Evolutionary conservation across 2,329 filamentous ascomycete genomes (phyloP).

Genomic region (Fusarium nygamai): DNA sequence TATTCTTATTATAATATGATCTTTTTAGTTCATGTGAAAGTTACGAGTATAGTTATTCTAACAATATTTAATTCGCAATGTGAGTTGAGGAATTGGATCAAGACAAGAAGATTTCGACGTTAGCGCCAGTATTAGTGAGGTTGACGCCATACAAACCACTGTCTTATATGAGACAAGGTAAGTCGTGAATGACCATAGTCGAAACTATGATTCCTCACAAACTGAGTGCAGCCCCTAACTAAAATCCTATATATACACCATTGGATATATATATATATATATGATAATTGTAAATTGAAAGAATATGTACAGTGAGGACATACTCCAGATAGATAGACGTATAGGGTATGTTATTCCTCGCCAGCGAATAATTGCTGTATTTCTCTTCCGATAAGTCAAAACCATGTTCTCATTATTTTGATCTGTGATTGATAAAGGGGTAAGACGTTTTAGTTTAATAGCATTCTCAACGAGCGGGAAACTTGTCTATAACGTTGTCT

Average conservation of each 20-base stretch:
- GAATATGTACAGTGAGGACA: not conserved
- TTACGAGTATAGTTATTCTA: too few species aligned
- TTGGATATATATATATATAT: not conserved
- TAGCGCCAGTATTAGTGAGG: not conserved
- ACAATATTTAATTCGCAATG: too few species aligned
- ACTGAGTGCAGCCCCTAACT: too few species aligned
- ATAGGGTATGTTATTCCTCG: not conserved
- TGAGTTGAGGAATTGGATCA: not conserved
- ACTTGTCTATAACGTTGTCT: not conserved
- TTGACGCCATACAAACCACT: not conserved
- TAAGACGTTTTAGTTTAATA: not conserved
- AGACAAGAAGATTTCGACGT: too few species aligned
- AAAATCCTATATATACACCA: not conserved
- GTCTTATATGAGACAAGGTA: not conserved
- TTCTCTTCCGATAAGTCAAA: not conserved
- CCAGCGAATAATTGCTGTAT: not conserved
- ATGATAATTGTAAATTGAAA: not conserved
- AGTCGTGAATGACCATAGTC: not conserved
- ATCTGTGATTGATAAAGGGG: not conserved
- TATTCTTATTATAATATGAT: not conserved
- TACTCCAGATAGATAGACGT: not conserved
- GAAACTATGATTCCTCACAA: too few species aligned
- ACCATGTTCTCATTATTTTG: not conserved
- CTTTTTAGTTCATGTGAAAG: accelerated
- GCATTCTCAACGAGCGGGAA: not conserved